Evolutionary conservation across 371 early-diverging fungal genomes (phyloP), one percentile per base, ranked within the genome.

Genomic region (Mortierella sp.): DNA sequence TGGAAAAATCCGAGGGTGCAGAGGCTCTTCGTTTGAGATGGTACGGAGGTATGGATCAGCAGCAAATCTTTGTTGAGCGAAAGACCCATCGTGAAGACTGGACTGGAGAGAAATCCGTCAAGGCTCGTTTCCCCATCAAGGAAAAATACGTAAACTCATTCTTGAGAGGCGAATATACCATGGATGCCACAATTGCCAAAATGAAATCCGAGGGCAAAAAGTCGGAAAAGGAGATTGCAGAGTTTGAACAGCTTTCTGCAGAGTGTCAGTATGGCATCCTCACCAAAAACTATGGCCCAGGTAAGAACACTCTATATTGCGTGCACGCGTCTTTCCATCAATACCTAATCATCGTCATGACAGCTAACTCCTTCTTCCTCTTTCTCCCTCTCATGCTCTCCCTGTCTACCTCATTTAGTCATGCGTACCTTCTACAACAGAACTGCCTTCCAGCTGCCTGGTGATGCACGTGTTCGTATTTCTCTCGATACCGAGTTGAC

Each of bases 391-490:
- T 35, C 35, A 2, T 4, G 35, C 32, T 26, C 12, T 24, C 20
- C 10, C 39, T n/a, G n/a, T 16, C 16, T 9, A 5, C 35, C 39
- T 63, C 20, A 9, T 22, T 22, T 83, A 92, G 93, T 94, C 18
- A 85, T 95, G 66, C 95, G 99, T 64, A 97, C 98, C 2, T 97
- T 97, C 78, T 99, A 99, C 88, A 99, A 98, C 84, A 94, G 99
- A 85, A 98, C 97, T 32, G 99, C 99, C 18, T 99, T 99, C 90
- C 99, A 99, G 85, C 85, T 99, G 35, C 99, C 99, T 20, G 98
- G 98, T 47, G 99, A 98, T 87, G 97, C 99, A 4, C 93, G 96
- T 69, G 99, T 99, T 30, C 93, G 99, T 83, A 97, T 99, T 70
- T 96, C 96, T 68, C 90, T 99, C 26, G 99, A 99, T 86, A 99